These are phyloP conservation scores for Vitellaria paradoxa DNA, from an alignment of 179 eudicot genomes.

Conservation along the genomic window DNA sequence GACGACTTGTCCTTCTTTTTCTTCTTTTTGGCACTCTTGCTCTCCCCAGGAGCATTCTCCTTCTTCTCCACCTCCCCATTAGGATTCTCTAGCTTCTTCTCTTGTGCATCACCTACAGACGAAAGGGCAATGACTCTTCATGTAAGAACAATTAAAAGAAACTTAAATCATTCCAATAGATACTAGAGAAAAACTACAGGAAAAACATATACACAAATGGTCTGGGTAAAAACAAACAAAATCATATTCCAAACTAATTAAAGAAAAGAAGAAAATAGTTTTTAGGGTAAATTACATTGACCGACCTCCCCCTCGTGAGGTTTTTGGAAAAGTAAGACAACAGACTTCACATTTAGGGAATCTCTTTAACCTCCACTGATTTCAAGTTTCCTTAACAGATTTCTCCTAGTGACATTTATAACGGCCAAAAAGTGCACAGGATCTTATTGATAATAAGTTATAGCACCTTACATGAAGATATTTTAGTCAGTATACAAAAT, in stretches of 20 bases:
- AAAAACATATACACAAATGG: not conserved
- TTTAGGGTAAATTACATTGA: too few relatives aligned
- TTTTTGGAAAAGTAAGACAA: too few relatives aligned
- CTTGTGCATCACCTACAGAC: conserved; percentile 49
- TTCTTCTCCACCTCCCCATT: conserved; percentile 62
- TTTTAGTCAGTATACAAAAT: too few relatives aligned
- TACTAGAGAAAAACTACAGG: not conserved
- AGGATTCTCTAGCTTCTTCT: conserved; percentile 52
- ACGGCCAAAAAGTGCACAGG: too few relatives aligned
- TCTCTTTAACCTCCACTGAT: too few relatives aligned
- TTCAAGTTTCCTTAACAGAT: too few relatives aligned
- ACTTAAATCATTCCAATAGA: not conserved
- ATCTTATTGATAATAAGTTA: too few relatives aligned
- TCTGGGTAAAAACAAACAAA: not conserved
- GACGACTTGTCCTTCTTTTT: conserved; percentile 82
- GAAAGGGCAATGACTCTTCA: conserved; percentile 21
- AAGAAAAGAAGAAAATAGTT: too few relatives aligned
- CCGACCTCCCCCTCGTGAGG: too few relatives aligned
- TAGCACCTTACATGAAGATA: too few relatives aligned
- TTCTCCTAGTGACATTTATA: too few relatives aligned
- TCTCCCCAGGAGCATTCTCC: conserved; percentile 44
- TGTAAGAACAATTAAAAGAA: not conserved
- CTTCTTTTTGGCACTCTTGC: conserved; percentile 81
- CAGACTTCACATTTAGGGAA: too few relatives aligned
- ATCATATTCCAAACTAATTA: not conserved